Evolutionary conservation across 1,139 yeast genomes (phyloP).

Genomic region (Pneumocystis jirovecii): DNA sequence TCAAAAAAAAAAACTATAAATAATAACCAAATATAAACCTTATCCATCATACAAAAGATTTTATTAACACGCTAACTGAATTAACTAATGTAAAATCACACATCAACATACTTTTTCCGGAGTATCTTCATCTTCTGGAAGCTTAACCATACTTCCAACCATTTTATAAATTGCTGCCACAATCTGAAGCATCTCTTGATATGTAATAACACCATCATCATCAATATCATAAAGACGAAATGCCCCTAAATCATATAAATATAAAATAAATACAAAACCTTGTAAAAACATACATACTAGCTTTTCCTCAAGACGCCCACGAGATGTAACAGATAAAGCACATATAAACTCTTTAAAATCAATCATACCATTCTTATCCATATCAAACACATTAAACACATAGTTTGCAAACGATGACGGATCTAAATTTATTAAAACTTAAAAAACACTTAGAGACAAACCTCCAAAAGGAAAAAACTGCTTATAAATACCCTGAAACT

Average conservation of each 20-base stretch:
- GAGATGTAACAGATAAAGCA: slow-evolving; percentile 70
- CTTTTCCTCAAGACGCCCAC: slow-evolving; percentile 81
- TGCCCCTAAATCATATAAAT: slow-evolving; percentile 28
- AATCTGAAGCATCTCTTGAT: slow-evolving; percentile 64
- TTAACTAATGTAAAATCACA: neutral
- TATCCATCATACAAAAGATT: slow-evolving; percentile 59
- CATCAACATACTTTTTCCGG: slow-evolving; percentile 44
- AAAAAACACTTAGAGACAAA: neutral
- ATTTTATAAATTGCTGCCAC: slow-evolving; percentile 78
- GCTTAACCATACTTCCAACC: slow-evolving; percentile 89
- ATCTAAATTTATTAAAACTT: slow-evolving; percentile 26
- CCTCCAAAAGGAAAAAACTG: slow-evolving; percentile 93
- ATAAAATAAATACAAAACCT: neutral
- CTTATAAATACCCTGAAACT: slow-evolving; percentile 79
- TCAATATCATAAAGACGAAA: slow-evolving; percentile 76
- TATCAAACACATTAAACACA: slow-evolving; percentile 78
- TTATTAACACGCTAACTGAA: slow-evolving; percentile 46
- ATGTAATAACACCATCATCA: slow-evolving; percentile 57
- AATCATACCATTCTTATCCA: slow-evolving; percentile 63
- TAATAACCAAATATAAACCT: slow-evolving; percentile 18
- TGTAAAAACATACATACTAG: slow-evolving; percentile 39
- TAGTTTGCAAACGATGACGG: slow-evolving; percentile 82
- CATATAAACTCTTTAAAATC: slow-evolving; percentile 88
- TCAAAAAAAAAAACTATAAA: neutral
- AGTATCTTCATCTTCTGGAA: slow-evolving; percentile 83